These are phyloP conservation scores for Pilaira anomala DNA, from an alignment of 192 early-diverging fungal species.

Conservation along the genomic window DNA sequence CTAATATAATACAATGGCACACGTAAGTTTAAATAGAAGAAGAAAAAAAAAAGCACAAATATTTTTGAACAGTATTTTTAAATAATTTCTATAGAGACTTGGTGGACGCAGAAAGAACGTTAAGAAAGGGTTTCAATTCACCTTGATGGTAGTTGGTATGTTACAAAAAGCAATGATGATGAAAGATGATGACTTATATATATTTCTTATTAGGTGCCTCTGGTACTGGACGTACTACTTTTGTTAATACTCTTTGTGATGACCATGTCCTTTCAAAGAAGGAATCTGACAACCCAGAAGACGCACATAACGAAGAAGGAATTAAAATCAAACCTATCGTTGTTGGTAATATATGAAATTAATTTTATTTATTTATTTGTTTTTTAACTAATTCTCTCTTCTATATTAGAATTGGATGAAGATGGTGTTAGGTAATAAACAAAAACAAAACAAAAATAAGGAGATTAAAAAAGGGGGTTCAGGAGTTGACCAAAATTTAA, in stretches of 20 bases:
- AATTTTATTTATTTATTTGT: not conserved
- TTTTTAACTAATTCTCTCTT: not conserved
- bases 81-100: conserved; percentile 40
- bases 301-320: conserved; percentile 80
- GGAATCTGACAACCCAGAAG: conserved; percentile 62
- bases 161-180: not conserved
- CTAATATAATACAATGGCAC: conserved; percentile 12
- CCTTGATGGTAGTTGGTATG: conserved; percentile 94
- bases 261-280: conserved; percentile 65
- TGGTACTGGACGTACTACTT: conserved; percentile 95
- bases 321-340: conserved; percentile 86
- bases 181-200: not conserved
- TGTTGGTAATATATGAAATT: conserved; percentile 44
- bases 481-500: conserved; percentile 1
- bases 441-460: not conserved
- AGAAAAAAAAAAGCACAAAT: not conserved
- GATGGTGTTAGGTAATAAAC: conserved; percentile 73
- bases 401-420: conserved; percentile 82
- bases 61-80: not conserved
- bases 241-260: conserved; percentile 98
- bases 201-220: conserved; percentile 52
- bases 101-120: conserved; percentile 84
- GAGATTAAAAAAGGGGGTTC: not conserved
- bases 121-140: conserved; percentile 96
- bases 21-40: not conserved